Percentiles rank a stretch among this genome's conserved stretches.
phyloP scores from a whole-genome alignment of 2,329 filamentous ascomycete species.

The Rosellinia necatrix region DNA sequence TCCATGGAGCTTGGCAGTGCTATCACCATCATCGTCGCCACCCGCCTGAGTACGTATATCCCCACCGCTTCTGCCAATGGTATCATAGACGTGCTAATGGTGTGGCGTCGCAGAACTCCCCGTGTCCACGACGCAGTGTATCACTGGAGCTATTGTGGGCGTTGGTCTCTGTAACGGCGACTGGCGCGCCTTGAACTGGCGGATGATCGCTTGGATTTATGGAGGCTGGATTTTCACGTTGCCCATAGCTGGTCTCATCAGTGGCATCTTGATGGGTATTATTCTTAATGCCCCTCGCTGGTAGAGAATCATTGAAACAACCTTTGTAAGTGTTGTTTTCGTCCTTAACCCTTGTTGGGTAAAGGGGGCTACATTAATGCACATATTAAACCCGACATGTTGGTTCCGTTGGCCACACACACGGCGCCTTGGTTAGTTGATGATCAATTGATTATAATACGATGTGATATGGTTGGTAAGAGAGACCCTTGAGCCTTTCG shows the following conservation, averaged over 20 bases:
- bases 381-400: too few species aligned
- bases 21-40: constrained; percentile 67
- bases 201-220: constrained; percentile 65
- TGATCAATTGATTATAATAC: too few species aligned
- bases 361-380: too few species aligned
- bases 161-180: constrained; percentile 65
- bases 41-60: constrained; percentile 50
- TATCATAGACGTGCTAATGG: background rate
- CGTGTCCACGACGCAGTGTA: constrained; percentile 68
- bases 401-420: too few species aligned
- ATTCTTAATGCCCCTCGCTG: constrained; percentile 62
- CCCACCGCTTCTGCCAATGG: background rate
- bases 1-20: constrained; percentile 65
- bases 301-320: too few species aligned
- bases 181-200: constrained; percentile 65
- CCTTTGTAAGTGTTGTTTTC: too few species aligned
- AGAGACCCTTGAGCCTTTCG: too few species aligned
- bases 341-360: too few species aligned
- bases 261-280: constrained; percentile 65
- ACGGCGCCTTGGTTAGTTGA: too few species aligned
- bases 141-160: constrained; percentile 65
- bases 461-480: too few species aligned
- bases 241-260: constrained; percentile 59
- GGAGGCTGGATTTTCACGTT: constrained; percentile 65
- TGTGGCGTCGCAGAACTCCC: constrained; percentile 51